Percentiles rank a stretch among this genome's conserved stretches.
These are phyloP conservation scores for Elaeis guineensis DNA, from an alignment of 176 grass and related monocot genomes.

Conservation along the genomic window DNA sequence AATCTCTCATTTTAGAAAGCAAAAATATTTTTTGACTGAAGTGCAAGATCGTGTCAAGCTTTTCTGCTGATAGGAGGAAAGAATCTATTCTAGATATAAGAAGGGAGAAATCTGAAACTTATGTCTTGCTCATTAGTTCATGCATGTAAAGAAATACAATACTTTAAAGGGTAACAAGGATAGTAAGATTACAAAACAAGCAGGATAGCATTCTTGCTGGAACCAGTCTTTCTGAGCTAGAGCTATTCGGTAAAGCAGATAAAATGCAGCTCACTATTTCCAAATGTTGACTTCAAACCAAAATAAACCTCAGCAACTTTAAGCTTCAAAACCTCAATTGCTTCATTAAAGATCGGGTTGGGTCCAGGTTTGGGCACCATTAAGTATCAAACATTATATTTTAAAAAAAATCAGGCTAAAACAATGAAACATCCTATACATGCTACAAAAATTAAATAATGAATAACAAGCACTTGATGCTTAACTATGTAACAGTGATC, in stretches of 20 bases:
- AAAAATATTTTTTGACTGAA: slow-evolving; percentile 26
- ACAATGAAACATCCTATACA: too few species aligned
- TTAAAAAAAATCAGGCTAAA: too few species aligned
- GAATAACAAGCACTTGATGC: too few species aligned
- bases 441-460: too few species aligned
- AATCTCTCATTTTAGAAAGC: not conserved
- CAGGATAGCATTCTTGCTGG: not conserved
- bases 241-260: not conserved
- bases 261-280: not conserved
- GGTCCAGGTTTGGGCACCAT: too few species aligned
- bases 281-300: not conserved
- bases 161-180: too few species aligned
- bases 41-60: slow-evolving; percentile 52
- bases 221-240: not conserved
- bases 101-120: slow-evolving; percentile 14
- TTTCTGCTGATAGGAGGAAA: slow-evolving; percentile 61
- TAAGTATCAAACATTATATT: too few species aligned
- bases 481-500: too few species aligned
- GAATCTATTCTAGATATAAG: slow-evolving; percentile 86
- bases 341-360: too few species aligned
- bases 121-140: slow-evolving; percentile 10
- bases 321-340: too few species aligned
- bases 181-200: slow-evolving; percentile 17
- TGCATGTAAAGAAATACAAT: slow-evolving; percentile 2
- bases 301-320: too few species aligned